Evolutionary conservation across 2,329 filamentous ascomycete species (phyloP).

Genomic region (Talaromyces sp.): DNA sequence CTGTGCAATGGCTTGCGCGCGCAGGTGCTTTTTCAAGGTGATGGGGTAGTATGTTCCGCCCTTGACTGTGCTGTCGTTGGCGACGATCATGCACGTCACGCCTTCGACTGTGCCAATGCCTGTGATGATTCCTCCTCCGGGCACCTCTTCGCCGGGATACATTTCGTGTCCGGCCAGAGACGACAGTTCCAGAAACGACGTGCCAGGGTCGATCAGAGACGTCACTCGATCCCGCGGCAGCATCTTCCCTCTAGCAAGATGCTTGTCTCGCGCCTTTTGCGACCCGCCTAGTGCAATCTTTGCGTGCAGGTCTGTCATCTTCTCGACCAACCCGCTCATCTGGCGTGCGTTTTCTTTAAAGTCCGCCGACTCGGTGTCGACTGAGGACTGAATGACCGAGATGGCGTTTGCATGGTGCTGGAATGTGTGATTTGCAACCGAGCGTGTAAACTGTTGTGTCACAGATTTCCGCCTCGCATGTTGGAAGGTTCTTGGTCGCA

Average conservation of each 20-base stretch:
- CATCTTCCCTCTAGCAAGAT: constrained; percentile 86
- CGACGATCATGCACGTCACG: constrained; percentile 86
- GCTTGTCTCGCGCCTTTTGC: constrained; percentile 78
- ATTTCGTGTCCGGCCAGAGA: constrained; percentile 81
- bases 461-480: background rate
- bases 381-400: constrained; percentile 67
- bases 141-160: constrained; percentile 81
- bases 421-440: constrained; percentile 70
- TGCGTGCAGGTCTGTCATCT: constrained; percentile 63
- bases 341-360: constrained; percentile 74
- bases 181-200: constrained; percentile 87
- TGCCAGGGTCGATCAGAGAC: constrained; percentile 80
- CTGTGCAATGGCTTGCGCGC: constrained; percentile 82
- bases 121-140: constrained; percentile 85
- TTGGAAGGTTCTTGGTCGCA: constrained; percentile 1
- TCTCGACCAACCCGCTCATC: constrained; percentile 67
- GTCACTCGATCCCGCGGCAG: constrained; percentile 83
- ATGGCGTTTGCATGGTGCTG: constrained; percentile 76
- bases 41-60: constrained; percentile 96
- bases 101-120: constrained; percentile 87
- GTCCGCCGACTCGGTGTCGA: constrained; percentile 71
- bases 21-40: constrained; percentile 94
- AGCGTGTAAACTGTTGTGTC: constrained; percentile 22
- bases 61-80: constrained; percentile 96
- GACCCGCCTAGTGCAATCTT: constrained; percentile 71